A percentile compares a stretch with the other conserved stretches of the same genome.
Conservation (phyloP, 2,329 filamentous ascomycete species). For the Metarhizium album region DNA sequence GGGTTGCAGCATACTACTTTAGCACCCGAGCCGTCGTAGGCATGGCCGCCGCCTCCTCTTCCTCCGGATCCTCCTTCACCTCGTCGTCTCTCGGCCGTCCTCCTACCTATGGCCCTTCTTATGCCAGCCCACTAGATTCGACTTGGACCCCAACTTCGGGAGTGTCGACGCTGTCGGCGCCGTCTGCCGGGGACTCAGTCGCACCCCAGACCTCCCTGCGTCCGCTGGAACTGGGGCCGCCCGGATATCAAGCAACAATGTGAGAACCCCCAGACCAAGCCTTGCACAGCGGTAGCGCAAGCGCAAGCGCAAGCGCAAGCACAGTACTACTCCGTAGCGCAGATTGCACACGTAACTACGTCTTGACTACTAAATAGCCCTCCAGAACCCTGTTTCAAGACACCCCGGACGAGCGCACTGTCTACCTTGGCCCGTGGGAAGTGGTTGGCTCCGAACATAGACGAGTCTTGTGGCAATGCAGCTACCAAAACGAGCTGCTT, state of each 20-base stretch:
- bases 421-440: conserved; percentile 45
- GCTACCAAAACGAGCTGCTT: conserved; percentile 39
- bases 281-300: not conserved
- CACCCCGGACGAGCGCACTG: conserved; percentile 35
- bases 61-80: conserved; percentile 37
- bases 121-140: conserved; percentile 32
- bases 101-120: conserved; percentile 29
- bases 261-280: conserved; percentile 16
- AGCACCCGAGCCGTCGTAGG: conserved; percentile 7
- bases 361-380: conserved; percentile 10
- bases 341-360: not conserved
- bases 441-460: conserved; percentile 35
- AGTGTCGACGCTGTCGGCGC: conserved; percentile 32
- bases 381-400: conserved; percentile 39
- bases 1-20: not conserved
- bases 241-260: conserved; percentile 44
- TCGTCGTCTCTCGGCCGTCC: conserved; percentile 33
- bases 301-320: not conserved
- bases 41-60: conserved; percentile 30
- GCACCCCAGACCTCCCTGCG: conserved; percentile 28
- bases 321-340: no score
- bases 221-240: conserved; percentile 40
- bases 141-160: conserved; percentile 35
- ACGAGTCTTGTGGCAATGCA: conserved; percentile 42
- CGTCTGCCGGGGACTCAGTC: conserved; percentile 25